A percentile compares a stretch with the other conserved stretches of the same genome.
Conservation (phyloP, 1,284 basidiomycete genomes). For the Vanrija humicola region DNA sequence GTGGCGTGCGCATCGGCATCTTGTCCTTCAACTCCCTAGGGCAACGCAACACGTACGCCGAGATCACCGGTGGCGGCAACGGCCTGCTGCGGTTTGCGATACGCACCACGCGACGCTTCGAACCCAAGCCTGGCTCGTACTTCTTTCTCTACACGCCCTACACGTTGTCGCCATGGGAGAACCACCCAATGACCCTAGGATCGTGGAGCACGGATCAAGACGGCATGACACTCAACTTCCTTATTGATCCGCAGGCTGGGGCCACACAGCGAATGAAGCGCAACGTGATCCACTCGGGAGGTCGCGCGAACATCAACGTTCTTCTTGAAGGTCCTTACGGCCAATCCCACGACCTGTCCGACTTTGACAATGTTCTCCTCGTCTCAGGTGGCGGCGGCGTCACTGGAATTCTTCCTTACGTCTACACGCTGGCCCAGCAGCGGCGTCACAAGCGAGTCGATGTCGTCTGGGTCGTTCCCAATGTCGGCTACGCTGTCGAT, state of each 20-base stretch:
- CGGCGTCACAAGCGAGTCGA: conserved; percentile 1
- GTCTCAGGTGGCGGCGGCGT: conserved; percentile 27
- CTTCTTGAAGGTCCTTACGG: conserved; percentile 33
- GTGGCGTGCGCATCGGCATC: conserved; percentile 10
- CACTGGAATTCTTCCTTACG: conserved; percentile 21
- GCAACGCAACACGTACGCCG: conserved; percentile 7
- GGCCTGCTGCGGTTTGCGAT: conserved; percentile 20
- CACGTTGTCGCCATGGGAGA: conserved; percentile 21
- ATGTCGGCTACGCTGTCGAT: conserved; percentile 16
- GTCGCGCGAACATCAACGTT: conserved; percentile 5
- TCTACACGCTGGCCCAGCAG: conserved; percentile 5
- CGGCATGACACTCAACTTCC: conserved; percentile 14
- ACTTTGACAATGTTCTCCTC: conserved; percentile 19
- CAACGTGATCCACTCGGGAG: background rate
- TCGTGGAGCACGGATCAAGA: conserved; percentile 5
- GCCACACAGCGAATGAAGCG: conserved; percentile 13
- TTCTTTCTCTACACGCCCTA: conserved; percentile 24
- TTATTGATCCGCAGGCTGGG: conserved; percentile 15
- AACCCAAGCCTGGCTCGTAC: conserved; percentile 22
- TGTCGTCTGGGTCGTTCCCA: conserved; percentile 24
- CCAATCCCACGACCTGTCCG: conserved; percentile 10
- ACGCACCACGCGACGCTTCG: conserved; percentile 10
- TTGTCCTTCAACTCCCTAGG: conserved; percentile 11
- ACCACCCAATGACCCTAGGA: conserved; percentile 25
- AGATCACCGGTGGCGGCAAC: conserved; percentile 6